Evolutionary conservation across 2,329 filamentous ascomycete species (phyloP), one percentile per base, ranked within the genome.

Genomic region (Myrmaecium sp.): DNA sequence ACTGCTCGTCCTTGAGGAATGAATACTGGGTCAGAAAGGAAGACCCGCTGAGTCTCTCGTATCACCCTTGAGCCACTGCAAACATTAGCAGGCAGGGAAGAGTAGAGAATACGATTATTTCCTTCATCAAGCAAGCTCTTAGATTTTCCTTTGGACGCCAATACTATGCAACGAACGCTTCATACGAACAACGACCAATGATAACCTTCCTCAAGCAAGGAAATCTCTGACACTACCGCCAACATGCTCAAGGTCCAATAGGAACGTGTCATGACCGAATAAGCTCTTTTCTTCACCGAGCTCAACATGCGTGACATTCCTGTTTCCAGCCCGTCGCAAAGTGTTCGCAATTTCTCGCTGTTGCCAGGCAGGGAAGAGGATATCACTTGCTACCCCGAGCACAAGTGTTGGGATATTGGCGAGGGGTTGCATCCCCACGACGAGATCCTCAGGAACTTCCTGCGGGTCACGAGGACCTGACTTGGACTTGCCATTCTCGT

Each of bases 341-440:
- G 86, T 77, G 43, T 86, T 74, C 3, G 84, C 86, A 34, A 98
- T 74, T 52, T 98, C 89, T 28, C 80, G 70, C 58, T 98, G 89
- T 57, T 98, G 89, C 86, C 89, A 98, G 0, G 89, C 83, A 0
- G 89, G 89, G 55, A 98, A 98, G 18, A 98, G 58, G 26, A 94
- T 95, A 47, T 98, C 89, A 41, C 82, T 94, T 0, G 82, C 81
- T 4, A 95, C 89, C 17, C 89, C 89, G 59, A 98, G 74, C 7
- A 98, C 80, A 13, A 98, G 62, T 1, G 81, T 76, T 0, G 82
- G 80, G 26, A 75, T 86, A 33, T 84, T 65, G 28, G 74, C 69
- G 28, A 95, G 52, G 0, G 69, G 56, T 4, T 67, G 56, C 12
- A 98, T 58, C 0, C 89, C 89, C 0, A 62, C 60, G 18, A 95